Evolutionary conservation across 2,329 filamentous ascomycete species (phyloP).

Genomic region (Claviceps paspali): DNA sequence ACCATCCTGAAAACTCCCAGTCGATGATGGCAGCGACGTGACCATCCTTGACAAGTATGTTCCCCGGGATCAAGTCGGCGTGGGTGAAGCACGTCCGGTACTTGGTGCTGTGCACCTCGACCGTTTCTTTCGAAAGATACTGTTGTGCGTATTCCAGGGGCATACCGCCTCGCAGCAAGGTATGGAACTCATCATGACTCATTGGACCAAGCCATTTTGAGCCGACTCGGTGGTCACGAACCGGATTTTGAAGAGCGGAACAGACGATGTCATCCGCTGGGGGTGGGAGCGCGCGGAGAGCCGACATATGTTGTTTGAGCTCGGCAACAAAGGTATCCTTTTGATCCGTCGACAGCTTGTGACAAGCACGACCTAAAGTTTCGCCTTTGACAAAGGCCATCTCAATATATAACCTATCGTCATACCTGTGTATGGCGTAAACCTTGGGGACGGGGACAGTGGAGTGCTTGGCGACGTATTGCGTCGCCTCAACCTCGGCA

Average conservation of each 20-base stretch:
- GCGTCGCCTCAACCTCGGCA: conserved; percentile 16
- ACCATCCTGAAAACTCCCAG: conserved; percentile 20
- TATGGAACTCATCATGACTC: conserved; percentile 13
- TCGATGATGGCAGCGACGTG: conserved; percentile 16
- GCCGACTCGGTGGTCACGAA: conserved; percentile 14
- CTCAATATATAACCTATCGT: conserved; percentile 12
- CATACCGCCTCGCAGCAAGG: conserved; percentile 10
- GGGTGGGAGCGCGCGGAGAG: conserved; percentile 12
- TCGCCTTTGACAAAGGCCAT: conserved; percentile 13
- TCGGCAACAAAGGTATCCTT: conserved; percentile 10
- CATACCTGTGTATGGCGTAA: conserved; percentile 11
- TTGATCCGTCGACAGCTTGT: conserved; percentile 10
- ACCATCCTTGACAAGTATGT: conserved; percentile 14
- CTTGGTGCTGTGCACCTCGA: conserved; percentile 10
- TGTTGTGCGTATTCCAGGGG: conserved; percentile 10
- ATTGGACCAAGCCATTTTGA: conserved; percentile 13
- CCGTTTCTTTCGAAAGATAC: conserved; percentile 12
- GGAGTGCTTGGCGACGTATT: conserved; percentile 15
- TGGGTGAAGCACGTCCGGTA: conserved; percentile 15
- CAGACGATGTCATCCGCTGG: conserved; percentile 10
- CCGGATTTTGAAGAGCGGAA: conserved; percentile 12
- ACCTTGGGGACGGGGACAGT: conserved; percentile 14
- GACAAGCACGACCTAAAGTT: conserved; percentile 9
- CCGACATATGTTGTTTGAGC: conserved; percentile 10
- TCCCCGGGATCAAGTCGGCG: conserved; percentile 12